Base-by-base conservation (phyloP, 306 rosid species). In the Vicia sativa region DNA sequence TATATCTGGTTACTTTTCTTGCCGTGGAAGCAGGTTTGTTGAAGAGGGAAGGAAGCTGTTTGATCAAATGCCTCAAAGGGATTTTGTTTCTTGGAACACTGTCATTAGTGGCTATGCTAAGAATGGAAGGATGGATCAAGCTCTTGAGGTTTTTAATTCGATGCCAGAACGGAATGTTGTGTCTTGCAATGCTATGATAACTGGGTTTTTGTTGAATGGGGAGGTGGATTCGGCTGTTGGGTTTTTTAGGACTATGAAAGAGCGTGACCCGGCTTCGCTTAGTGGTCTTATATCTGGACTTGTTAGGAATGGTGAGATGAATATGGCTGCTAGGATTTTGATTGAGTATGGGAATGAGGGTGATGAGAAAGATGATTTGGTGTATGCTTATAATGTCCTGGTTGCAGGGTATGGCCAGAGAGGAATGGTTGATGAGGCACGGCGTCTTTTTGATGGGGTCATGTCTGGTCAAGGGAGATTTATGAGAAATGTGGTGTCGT, bases 11-110 rank as follows among this genome's bases (percentile, higher is more conserved):
- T 81, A 81, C 56, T 31, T 81, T 28, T 78, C 82, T 2, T 81
- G 86, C 34, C 61, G 41, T 0, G 59, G 74, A 15, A 61, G 77
- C 9, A 23, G 80, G 70, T 80, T 62, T 23, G 25, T 70, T 0
- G 79, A 81, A 43, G 80, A 81, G 45, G 85, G 80, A 11, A 45
- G 77, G 14, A 73, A 65, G 43, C 73, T 81, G 69, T 81, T 81
- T 52, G 85, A 81, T 39, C 42, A 43, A 60, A 81, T 81, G 82
- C 80, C 79, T 0, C 68, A 65, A 14, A 78, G 80, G 21, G 86
- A 81, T 65, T 65, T 72, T 54, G 82, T 81, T 43, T 81, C 86
- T 54, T 81, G 86, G 86, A 81, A 78, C 73, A 81, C 86, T 1
- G 67, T 74, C 11, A 78, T 81, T 5, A 81, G 82, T 12, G 86